These are phyloP conservation scores for Ceratocystis variospora DNA, from an alignment of 2,329 filamentous ascomycete species.

Conservation along the genomic window DNA sequence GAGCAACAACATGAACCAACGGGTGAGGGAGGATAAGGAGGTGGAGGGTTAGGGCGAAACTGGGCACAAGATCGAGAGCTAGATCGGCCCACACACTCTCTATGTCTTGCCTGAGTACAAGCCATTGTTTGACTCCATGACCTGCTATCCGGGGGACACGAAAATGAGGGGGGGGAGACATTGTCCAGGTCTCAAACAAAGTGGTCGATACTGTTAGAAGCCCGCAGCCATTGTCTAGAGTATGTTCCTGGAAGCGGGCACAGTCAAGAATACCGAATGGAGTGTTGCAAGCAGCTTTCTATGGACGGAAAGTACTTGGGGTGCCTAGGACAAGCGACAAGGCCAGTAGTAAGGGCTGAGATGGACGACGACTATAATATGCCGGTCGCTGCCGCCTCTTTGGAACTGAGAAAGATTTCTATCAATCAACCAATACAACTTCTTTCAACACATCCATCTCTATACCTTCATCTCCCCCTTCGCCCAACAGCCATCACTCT, in stretches of 20 bases:
- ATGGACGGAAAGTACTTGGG: too few species aligned
- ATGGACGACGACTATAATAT: background rate
- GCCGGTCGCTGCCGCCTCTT: background rate
- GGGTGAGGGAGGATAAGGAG: background rate
- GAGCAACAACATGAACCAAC: conserved; percentile 1
- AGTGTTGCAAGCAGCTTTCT: background rate
- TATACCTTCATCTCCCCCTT: background rate
- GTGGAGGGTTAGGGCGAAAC: background rate
- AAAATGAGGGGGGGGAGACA: background rate
- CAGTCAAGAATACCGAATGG: background rate
- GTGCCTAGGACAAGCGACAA: background rate
- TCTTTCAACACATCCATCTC: background rate
- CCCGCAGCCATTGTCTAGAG: background rate
- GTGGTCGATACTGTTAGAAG: background rate
- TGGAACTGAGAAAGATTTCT: background rate
- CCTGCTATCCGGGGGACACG: background rate
- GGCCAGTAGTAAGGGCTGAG: background rate
- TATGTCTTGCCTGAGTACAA: background rate
- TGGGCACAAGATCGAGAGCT: background rate
- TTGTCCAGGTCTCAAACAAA: background rate
- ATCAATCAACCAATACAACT: background rate
- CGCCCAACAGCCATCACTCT: background rate
- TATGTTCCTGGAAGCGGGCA: conserved; percentile 2
- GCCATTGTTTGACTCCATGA: background rate
- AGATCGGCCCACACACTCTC: background rate